Base-by-base conservation (phyloP, 164 flowering plant species). In the Hamamelis virginiana region DNA sequence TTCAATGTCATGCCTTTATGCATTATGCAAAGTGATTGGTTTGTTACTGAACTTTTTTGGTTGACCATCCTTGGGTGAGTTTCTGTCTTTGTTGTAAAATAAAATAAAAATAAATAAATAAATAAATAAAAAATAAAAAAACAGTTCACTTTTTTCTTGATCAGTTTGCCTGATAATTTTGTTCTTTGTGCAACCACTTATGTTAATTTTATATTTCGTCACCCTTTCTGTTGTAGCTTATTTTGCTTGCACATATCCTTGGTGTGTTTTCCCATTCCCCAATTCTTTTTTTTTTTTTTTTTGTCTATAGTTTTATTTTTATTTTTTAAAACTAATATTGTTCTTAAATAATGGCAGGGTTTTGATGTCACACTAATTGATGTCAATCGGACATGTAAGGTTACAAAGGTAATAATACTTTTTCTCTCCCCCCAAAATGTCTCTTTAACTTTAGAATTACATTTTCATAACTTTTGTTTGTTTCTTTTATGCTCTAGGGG, bases 321-420 rank as follows among this genome's bases (percentile, higher is more conserved):
- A 22, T 38, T 46, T 26, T 44, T 56, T 11, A 8, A 9, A 13
- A 28, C 33, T 47, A 6, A 60, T 0, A 25, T 53, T 72, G 57
- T 5, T 28, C 57, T 27, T 22, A 47, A 18, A 58, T 63, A n/a
- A 46, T 86, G 83, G 74, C 94, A 95, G 99, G 99, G 97, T 56
- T 95, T 91, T 85, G 97, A 95, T 81, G 88, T 86, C 73, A 84
- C 71, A 76, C 53, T 90, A 65, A 86, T 95, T 57, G 78, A 90
- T 81, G 80, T 92, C 62, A 95, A 91, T 64, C 81, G 92, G 62
- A 91, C 97, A 15, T 82, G 90, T 77, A 95, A 95, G 82, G 97
- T 91, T 63, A 92, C 97, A 6, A 95, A 95, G 97, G 97, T 92
- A 81, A 5, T 46, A 12, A n/a, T 50, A 15, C 65, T 15, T 53